These are phyloP conservation scores for Lecanicillium sp. DNA, from an alignment of 2,329 filamentous ascomycete species.

Conservation along the genomic window DNA sequence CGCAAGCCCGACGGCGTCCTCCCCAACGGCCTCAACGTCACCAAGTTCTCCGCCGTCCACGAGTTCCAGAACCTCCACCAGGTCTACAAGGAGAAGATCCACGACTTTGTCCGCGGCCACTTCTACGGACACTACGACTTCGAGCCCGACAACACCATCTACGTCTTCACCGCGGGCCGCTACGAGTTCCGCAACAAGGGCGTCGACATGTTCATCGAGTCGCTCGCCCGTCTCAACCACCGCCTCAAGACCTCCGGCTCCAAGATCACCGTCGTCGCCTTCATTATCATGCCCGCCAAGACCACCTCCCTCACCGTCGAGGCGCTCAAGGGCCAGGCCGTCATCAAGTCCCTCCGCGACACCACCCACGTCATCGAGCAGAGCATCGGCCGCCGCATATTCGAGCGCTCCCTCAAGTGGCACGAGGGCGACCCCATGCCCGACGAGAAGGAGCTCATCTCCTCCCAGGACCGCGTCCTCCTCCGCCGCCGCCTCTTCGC, in stretches of 20 bases:
- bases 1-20: conserved; percentile 94
- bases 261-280: conserved; percentile 91
- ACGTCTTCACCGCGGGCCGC: conserved; percentile 93
- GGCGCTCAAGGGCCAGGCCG: conserved; percentile 91
- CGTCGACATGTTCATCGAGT: conserved; percentile 99
- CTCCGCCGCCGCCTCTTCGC: conserved; percentile 87
- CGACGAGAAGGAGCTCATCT: conserved; percentile 94
- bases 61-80: conserved; percentile 98
- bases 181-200: conserved; percentile 99
- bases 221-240: conserved; percentile 89
- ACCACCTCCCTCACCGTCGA: conserved; percentile 93
- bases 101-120: conserved; percentile 95
- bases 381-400: conserved; percentile 87
- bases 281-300: conserved; percentile 98
- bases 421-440: conserved; percentile 90
- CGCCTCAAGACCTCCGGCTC: conserved; percentile 77
- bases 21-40: conserved; percentile 95
- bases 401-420: conserved; percentile 91
- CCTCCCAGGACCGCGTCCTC: conserved; percentile 84
- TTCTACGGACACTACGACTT: conserved; percentile 99
- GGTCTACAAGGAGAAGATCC: conserved; percentile 94
- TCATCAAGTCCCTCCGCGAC: conserved; percentile 92
- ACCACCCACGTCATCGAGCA: conserved; percentile 89
- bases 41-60: conserved; percentile 93
- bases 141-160: conserved; percentile 91